Evolutionary conservation across 208 protist species (phyloP).

Genomic region (Acanthamoeba quina): DNA sequence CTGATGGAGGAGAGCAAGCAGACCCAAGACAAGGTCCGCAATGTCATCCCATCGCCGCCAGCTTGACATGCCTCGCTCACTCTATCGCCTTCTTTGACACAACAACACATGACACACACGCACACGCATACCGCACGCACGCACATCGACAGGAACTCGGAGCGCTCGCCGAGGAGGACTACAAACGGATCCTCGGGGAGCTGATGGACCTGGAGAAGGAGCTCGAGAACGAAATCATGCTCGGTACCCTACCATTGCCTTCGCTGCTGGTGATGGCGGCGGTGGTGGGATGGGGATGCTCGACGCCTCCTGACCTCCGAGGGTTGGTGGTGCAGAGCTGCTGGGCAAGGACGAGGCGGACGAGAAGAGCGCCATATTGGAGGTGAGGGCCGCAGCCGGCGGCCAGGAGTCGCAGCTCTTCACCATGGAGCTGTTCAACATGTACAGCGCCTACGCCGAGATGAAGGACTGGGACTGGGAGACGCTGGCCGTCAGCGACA

Average conservation of each 20-base stretch:
- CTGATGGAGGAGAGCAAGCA: slow-evolving; percentile 47
- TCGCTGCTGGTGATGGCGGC: not conserved
- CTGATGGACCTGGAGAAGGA: slow-evolving; percentile 62
- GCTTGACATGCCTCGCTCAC: not conserved
- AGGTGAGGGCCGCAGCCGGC: slow-evolving; percentile 76
- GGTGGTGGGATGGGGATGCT: not conserved
- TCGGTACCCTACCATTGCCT: not conserved
- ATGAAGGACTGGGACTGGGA: slow-evolving; percentile 83
- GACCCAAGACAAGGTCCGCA: not conserved
- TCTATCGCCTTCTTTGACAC: not conserved
- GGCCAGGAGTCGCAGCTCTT: slow-evolving; percentile 84
- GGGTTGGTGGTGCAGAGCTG: not conserved
- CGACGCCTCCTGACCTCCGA: no score
- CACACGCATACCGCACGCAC: no score
- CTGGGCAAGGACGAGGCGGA: slow-evolving; percentile 77
- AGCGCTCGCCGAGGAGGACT: slow-evolving; percentile 47
- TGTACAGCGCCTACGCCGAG: slow-evolving; percentile 82
- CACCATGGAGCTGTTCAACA: slow-evolving; percentile 82
- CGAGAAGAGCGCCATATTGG: slow-evolving; percentile 76
- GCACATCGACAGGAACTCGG: slow-evolving; percentile 10
- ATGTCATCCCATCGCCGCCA: not conserved
- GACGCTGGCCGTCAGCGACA: slow-evolving; percentile 38
- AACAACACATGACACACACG: no score
- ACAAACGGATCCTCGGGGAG: not conserved
- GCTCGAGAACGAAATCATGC: not conserved